Evolutionary conservation across 2,329 filamentous ascomycete genomes (phyloP), one percentile per base, ranked within the genome.

Genomic region (Metarhizium album): DNA sequence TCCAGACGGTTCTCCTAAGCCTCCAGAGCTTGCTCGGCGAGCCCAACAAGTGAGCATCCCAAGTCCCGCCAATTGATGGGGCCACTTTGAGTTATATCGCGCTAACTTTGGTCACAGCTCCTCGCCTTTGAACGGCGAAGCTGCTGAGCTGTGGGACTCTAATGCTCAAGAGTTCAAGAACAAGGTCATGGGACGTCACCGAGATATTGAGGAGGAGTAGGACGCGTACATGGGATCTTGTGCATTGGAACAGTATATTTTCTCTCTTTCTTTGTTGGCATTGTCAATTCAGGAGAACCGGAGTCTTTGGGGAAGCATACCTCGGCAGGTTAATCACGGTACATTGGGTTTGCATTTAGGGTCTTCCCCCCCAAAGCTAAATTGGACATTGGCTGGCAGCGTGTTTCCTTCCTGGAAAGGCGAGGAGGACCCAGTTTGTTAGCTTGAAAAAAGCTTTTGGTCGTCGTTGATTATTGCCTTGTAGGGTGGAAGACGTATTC

Each of bases 11-110:
- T 45, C 74, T 98, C 50, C 70, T 98, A 62, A 97, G 91, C 60
- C 71, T 98, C 69, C 93, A 98, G 72, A 96, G 90, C 69, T 73
- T 98, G 63, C 78, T 98, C 31, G 93, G 91, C 24, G 93, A 98
- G 71, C 93, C 93, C 35, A 98, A 98, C 73, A 98, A 98, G 93
- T 97, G 74, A 69, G 87, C 73, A n/a, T 43, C 20, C 38, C 13
- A 2, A 18, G 29, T n/a, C 24, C 11, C 27, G 2, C 48, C n/a
- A 18, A 24, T 33, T 23, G 18, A 18, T 7, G 14, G n/a, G 27
- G 16, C 4, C 18, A 16, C 40, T 27, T 6, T 18, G 38, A 22
- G 5, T 42, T 11, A 20, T n/a, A 22, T 43, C 18, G 4, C 16
- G 40, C 2, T 43, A 58, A 48, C 52, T 24, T 43, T 43, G 20